Base-by-base conservation (phyloP, 2,329 filamentous ascomycete species). In the Aciculosporium take region DNA sequence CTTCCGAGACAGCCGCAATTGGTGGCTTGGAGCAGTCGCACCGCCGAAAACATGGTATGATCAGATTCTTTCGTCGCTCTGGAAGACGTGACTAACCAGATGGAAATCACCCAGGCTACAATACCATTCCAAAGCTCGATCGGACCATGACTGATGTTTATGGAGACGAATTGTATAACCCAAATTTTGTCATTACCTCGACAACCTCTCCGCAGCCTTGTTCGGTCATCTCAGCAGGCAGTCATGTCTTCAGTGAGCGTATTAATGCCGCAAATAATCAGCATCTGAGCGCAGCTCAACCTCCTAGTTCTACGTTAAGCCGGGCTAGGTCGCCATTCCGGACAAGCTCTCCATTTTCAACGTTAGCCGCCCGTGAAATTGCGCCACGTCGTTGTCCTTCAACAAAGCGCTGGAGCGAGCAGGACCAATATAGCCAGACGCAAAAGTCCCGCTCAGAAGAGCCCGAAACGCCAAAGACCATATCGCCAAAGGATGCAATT, bases 401-500 rank as follows among this genome's bases (percentile, higher is more conserved):
- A 4, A 72, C 76, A 3, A 69, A 76, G 45, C 69, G 72, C 12
- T 65, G 76, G 53, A 66, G 78, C 29, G 76, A 81, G 54, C 71
- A 76, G 48, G 66, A 65, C 43, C 78, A 79, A 53, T 40, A 55
- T 63, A 17, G 4, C 18, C 8, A 48, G 65, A 15, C 64, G 63
- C 32, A 61, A 67, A 5, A 9, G 7, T 25, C 36, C 17, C 64
- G 68, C 28, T 53, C 68, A 46, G 49, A 40, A 48, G 60, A 70
- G 35, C 64, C 67, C 1, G 59, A 68, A 5, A 71, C 70, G 0
- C 71, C 81, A n/a, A 84, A 85, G 60, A 94, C 89, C 0, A 94
- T 98, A 36, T 96, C 89, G 1, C 91, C 89, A 20, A 93, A 94
- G 63, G 89, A 96, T 53, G 84, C 88, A 1, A 64, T 94, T 45